Conservation (phyloP, 768 basidiomycete species). For the Termitomyces sp. region DNA sequence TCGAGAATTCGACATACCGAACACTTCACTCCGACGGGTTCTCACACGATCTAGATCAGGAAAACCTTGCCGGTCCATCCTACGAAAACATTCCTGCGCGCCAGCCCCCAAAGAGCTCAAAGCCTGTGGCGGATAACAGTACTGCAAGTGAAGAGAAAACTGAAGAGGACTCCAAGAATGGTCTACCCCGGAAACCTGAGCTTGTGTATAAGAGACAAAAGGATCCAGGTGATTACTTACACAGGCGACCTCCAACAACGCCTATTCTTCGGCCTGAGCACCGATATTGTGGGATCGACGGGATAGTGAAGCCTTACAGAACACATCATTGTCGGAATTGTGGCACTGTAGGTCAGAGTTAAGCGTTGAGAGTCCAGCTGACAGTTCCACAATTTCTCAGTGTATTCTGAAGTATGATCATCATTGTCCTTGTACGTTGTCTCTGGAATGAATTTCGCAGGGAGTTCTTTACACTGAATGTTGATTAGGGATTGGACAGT, state of each 20-base stretch:
- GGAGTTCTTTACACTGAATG: neutral
- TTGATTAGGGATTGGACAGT: constrained; percentile 80
- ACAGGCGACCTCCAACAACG: constrained; percentile 29
- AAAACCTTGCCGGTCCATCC: constrained; percentile 35
- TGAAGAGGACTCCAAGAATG: neutral
- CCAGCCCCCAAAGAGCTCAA: neutral
- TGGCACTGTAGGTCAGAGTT: constrained; percentile 59
- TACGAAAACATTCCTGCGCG: constrained; percentile 32
- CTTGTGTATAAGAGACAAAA: neutral
- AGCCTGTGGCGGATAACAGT: neutral
- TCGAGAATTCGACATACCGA: constrained; percentile 5
- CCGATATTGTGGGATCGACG: constrained; percentile 62
- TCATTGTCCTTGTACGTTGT: constrained; percentile 76
- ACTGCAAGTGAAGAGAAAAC: neutral
- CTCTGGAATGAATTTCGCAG: neutral
- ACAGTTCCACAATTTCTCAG: constrained; percentile 28
- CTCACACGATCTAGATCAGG: constrained; percentile 15
- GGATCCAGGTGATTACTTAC: constrained; percentile 15
- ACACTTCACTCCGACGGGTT: constrained; percentile 1
- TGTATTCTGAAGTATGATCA: constrained; percentile 84
- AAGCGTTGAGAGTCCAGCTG: neutral
- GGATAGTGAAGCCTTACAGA: constrained; percentile 66
- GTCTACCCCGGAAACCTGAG: constrained; percentile 5
- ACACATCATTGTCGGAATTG: constrained; percentile 80
- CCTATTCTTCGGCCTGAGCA: constrained; percentile 54